phyloP scores from a whole-genome alignment of 2,329 filamentous ascomycete species.

The Sphaceloma murrayae region DNA sequence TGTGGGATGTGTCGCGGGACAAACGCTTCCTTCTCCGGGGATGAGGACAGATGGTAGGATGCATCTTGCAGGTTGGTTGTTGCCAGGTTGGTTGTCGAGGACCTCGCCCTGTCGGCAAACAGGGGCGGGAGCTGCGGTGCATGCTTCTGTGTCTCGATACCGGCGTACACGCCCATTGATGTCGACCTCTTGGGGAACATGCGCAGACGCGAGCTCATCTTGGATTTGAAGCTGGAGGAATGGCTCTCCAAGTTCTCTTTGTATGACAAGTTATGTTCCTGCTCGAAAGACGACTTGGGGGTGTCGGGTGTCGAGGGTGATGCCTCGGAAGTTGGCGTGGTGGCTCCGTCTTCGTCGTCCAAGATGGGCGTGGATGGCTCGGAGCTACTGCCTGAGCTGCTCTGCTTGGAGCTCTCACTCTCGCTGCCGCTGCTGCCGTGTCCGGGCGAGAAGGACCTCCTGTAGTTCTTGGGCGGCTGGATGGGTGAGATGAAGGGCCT shows the following conservation, averaged over 20 bases:
- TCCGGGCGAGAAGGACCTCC: conserved; percentile 6
- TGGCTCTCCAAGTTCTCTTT: conserved; percentile 11
- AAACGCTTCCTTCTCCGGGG: not conserved
- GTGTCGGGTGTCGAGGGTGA: conserved; percentile 14
- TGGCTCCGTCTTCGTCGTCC: conserved; percentile 14
- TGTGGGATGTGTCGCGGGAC: conserved; percentile 4
- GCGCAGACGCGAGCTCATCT: conserved; percentile 10
- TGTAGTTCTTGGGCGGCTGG: conserved; percentile 14
- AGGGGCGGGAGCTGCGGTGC: conserved; percentile 13
- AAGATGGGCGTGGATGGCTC: conserved; percentile 13
- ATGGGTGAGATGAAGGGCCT: conserved; percentile 15
- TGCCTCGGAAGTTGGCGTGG: conserved; percentile 8
- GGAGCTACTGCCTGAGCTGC: conserved; percentile 3
- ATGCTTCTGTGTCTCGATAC: conserved; percentile 4
- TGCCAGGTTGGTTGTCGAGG: conserved; percentile 1
- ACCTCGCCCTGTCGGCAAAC: too few relatives aligned
- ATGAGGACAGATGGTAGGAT: not conserved
- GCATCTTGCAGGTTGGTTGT: conserved; percentile 2
- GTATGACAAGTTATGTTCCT: conserved; percentile 4
- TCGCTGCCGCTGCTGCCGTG: conserved; percentile 3
- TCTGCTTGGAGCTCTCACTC: not conserved
- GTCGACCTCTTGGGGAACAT: conserved; percentile 13
- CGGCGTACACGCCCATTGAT: conserved; percentile 1
- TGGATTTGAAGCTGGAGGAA: conserved; percentile 6
- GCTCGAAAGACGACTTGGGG: conserved; percentile 15